phyloP scores from a whole-genome alignment of 371 early-diverging fungal genomes.

The Conidiobolus incongruus region DNA sequence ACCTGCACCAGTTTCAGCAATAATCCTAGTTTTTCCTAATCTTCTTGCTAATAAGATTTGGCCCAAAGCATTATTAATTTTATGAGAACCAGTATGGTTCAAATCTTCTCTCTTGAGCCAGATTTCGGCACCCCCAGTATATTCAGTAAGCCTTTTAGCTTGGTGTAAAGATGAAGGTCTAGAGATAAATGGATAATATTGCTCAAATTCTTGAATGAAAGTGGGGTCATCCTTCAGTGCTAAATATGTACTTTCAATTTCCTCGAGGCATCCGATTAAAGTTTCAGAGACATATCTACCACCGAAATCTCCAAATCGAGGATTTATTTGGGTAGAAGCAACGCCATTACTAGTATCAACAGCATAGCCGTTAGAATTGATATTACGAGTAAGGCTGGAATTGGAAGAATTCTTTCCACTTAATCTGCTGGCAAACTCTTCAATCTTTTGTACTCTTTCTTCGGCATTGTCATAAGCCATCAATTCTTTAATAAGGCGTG shows the following conservation, averaged over 20 bases:
- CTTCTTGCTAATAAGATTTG: constrained; percentile 83
- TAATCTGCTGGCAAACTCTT: constrained; percentile 1
- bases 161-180: constrained; percentile 72
- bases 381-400: background rate
- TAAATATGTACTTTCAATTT: constrained; percentile 64
- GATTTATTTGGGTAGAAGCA: constrained; percentile 7
- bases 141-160: constrained; percentile 62
- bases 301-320: constrained; percentile 86
- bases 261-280: constrained; percentile 72
- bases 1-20: constrained; percentile 96
- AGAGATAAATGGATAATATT: constrained; percentile 76
- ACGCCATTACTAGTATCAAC: too few species aligned
- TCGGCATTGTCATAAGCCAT: constrained; percentile 7
- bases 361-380: background rate
- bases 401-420: constrained; percentile 1
- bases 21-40: constrained; percentile 86
- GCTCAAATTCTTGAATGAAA: constrained; percentile 77
- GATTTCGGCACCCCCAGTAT: constrained; percentile 67
- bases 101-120: constrained; percentile 97
- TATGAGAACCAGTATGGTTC: constrained; percentile 96
- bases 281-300: constrained; percentile 94
- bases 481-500: constrained; percentile 60
- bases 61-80: constrained; percentile 94
- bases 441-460: constrained; percentile 1
- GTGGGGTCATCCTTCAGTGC: constrained; percentile 58